Percentiles rank a stretch among this genome's conserved stretches.
phyloP scores from a whole-genome alignment of 148 eudicot species.

The Diospyros lotus region DNA sequence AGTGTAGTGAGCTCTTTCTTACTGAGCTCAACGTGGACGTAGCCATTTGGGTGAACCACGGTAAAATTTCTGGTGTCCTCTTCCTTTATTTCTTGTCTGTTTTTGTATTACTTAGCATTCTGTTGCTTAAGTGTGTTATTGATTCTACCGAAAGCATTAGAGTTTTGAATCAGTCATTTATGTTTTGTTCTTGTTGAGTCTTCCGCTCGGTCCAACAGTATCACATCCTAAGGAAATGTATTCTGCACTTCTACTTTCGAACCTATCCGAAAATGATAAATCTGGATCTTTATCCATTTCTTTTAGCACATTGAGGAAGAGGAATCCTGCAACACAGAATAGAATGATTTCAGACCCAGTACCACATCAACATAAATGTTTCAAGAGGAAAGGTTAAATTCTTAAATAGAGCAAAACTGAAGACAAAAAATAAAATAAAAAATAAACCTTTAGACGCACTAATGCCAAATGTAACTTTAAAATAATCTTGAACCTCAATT shows the following conservation, averaged over 20 bases:
- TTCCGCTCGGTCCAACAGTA: too few relatives aligned
- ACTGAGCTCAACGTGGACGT: too few relatives aligned
- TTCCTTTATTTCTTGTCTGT: too few relatives aligned
- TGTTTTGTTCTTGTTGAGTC: too few relatives aligned
- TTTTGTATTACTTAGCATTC: too few relatives aligned
- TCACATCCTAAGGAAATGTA: slow-evolving; percentile 51
- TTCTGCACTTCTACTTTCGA: slow-evolving; percentile 46
- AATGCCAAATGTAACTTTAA: background rate
- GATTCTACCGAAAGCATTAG: too few relatives aligned
- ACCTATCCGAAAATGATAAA: slow-evolving; percentile 39
- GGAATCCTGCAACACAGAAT: slow-evolving; percentile 36
- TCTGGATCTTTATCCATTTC: slow-evolving; percentile 46
- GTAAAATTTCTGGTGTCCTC: too few relatives aligned
- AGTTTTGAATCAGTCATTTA: too few relatives aligned
- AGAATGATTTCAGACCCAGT: slow-evolving; percentile 11
- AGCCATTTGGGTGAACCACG: too few relatives aligned
- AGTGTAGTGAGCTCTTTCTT: too few relatives aligned
- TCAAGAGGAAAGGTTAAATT: background rate
- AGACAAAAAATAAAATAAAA: background rate
- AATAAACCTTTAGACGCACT: background rate
- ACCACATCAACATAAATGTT: background rate
- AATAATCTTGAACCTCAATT: background rate
- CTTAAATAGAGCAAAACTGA: background rate
- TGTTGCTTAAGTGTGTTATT: too few relatives aligned
- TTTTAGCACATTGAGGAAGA: slow-evolving; percentile 50